phyloP scores from a whole-genome alignment of 768 basidiomycete species.

The Dendrothele bispora region DNA sequence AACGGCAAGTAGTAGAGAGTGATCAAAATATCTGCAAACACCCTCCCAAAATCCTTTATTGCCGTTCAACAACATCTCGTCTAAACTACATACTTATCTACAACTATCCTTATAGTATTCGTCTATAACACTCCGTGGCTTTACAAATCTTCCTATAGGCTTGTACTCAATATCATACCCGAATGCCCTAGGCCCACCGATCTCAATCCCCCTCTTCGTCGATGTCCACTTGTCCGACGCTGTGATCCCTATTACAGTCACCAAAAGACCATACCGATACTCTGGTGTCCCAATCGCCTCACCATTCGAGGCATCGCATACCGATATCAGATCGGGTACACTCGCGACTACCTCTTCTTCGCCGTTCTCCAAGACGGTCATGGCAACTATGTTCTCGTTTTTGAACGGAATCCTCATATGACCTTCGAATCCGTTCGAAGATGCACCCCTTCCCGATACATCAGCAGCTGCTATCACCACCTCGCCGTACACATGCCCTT shows the following conservation, averaged over 20 bases:
- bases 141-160: constrained; percentile 34
- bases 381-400: constrained; percentile 52
- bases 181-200: constrained; percentile 52
- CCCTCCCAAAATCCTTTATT: too few species aligned
- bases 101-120: too few species aligned
- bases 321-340: constrained; percentile 59
- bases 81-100: too few species aligned
- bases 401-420: constrained; percentile 49
- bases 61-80: constrained; percentile 3
- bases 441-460: constrained; percentile 19
- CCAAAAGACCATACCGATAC: constrained; percentile 54
- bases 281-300: constrained; percentile 55
- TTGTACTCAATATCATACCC: constrained; percentile 38
- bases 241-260: constrained; percentile 50
- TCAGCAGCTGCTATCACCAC: constrained; percentile 30
- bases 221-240: constrained; percentile 56
- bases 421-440: constrained; percentile 29
- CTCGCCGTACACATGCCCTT: constrained; percentile 40
- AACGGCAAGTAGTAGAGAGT: too few species aligned
- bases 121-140: constrained; percentile 43
- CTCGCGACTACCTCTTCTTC: constrained; percentile 38
- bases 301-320: constrained; percentile 53
- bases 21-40: too few species aligned
- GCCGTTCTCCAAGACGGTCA: constrained; percentile 27
- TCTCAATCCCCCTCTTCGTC: constrained; percentile 44